Evolutionary conservation across 805 yeast genomes (phyloP), one percentile per base, ranked within the genome.

Genomic region (Maudiozyma bulderi): DNA sequence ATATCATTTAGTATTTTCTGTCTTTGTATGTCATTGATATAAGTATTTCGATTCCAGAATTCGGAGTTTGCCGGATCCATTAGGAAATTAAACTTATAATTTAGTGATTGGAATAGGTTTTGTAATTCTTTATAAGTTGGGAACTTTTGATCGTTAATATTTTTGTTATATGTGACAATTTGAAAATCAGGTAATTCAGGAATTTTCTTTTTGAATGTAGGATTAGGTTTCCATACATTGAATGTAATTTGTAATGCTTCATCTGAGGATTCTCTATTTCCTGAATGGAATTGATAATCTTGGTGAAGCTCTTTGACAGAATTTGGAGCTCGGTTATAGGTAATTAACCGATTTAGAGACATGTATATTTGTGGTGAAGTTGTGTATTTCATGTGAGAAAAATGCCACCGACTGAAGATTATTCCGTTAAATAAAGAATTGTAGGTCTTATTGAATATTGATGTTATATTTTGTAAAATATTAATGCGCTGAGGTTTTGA

Each of bases 141-240:
- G 44, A 83, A 73, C 14, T 62, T 61, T 28, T 59, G 54, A 3
- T 45, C 43, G n/a, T 44, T 47, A 2, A 64, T 61, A 9, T 68
- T 69, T 3, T 77, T 72, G 50, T 80, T 76, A 13, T 79, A 72
- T 0, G 87, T 78, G 2, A 77, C 72, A 1, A 91, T 66, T 56
- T 82, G 87, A 61, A 77, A 90, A 62, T 90, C 90, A 1, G 96
- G 95, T 2, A 59, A 43, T 0, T 83, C 80, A 0, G 95, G 95
- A 26, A 60, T 57, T 34, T 78, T 80, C 56, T 88, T 88, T 50
- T 81, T 81, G 68, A 85, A 90, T 3, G 70, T 66, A 0, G 85
- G 74, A 2, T 74, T 70, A 1, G 98, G 97, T 61, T 86, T 88
- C 96, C 96, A 90, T 3, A 86, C 85, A 57, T 84, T 73, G 57